Conservation (phyloP, 2,329 filamentous ascomycete species). For the Chrysosporium keratinophilum region DNA sequence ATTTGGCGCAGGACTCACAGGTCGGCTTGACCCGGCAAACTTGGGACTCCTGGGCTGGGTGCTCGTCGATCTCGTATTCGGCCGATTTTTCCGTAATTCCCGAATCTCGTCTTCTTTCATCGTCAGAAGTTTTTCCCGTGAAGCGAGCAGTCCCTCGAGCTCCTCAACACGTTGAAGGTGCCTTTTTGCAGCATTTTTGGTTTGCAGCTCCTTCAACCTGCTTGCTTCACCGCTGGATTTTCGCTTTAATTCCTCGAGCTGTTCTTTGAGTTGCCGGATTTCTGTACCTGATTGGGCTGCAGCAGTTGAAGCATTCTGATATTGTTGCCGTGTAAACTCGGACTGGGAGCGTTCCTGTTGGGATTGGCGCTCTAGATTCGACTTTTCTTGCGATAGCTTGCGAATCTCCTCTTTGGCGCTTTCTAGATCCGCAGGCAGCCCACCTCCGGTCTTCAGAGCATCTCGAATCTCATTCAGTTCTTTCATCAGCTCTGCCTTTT, state of each 20-base stretch:
- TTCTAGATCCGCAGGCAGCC: constrained; percentile 35
- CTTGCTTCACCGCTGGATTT: constrained; percentile 30
- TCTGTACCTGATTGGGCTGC: constrained; percentile 36
- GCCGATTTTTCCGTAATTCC: constrained; percentile 36
- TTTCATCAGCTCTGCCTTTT: constrained; percentile 28
- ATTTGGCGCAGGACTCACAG: constrained; percentile 32
- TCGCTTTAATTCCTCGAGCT: constrained; percentile 30
- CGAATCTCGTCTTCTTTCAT: constrained; percentile 38
- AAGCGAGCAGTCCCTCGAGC: constrained; percentile 28
- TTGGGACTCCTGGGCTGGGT: constrained; percentile 36
- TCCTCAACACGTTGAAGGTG: constrained; percentile 32
- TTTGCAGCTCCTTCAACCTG: constrained; percentile 32
- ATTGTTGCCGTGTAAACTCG: constrained; percentile 39
- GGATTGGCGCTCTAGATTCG: constrained; percentile 28
- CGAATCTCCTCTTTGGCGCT: constrained; percentile 32
- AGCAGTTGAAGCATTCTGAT: constrained; percentile 37
- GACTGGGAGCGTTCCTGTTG: constrained; percentile 36
- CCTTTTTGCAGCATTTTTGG: constrained; percentile 25
- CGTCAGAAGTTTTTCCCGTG: constrained; percentile 32
- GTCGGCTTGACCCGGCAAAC: constrained; percentile 29
- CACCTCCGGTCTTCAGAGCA: constrained; percentile 32
- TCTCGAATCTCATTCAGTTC: constrained; percentile 34
- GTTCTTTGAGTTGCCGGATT: constrained; percentile 28
- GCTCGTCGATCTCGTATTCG: constrained; percentile 35
- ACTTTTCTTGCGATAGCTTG: constrained; percentile 28